These are phyloP conservation scores for Prillingera fragicola DNA, from an alignment of 1,284 basidiomycete species.

Conservation along the genomic window DNA sequence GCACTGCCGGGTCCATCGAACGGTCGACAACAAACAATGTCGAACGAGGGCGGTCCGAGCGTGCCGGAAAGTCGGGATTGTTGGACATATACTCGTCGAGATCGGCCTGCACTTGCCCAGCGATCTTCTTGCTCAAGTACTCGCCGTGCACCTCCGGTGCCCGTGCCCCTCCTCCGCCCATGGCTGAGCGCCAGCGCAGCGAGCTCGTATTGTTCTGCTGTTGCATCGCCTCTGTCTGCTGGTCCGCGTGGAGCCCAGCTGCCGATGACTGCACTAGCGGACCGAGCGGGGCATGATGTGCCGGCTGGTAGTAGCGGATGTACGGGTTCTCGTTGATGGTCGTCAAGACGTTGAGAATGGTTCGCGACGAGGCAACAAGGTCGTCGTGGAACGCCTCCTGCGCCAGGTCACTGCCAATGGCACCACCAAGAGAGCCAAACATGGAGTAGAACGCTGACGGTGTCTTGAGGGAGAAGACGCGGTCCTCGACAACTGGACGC, in stretches of 20 bases:
- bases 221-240: too few species aligned
- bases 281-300: constrained; percentile 77
- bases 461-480: constrained; percentile 69
- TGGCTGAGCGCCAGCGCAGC: constrained; percentile 45
- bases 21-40: constrained; percentile 91
- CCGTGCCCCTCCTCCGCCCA: constrained; percentile 23
- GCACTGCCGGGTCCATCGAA: constrained; percentile 85
- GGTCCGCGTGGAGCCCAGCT: too few species aligned
- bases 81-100: constrained; percentile 78
- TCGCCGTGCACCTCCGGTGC: constrained; percentile 48
- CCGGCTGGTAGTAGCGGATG: constrained; percentile 87
- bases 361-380: constrained; percentile 57
- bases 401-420: constrained; percentile 59
- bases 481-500: constrained; percentile 67
- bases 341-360: constrained; percentile 84
- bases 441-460: constrained; percentile 78
- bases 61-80: constrained; percentile 71
- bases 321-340: constrained; percentile 88
- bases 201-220: too few species aligned
- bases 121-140: constrained; percentile 69
- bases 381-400: constrained; percentile 70
- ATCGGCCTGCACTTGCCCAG: constrained; percentile 70
- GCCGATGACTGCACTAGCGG: constrained; percentile 66
- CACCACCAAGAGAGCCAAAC: constrained; percentile 72
- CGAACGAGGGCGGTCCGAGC: constrained; percentile 55